Evolutionary conservation across 2,329 filamentous ascomycete genomes (phyloP).

Genomic region (Elsinoe fawcettii): DNA sequence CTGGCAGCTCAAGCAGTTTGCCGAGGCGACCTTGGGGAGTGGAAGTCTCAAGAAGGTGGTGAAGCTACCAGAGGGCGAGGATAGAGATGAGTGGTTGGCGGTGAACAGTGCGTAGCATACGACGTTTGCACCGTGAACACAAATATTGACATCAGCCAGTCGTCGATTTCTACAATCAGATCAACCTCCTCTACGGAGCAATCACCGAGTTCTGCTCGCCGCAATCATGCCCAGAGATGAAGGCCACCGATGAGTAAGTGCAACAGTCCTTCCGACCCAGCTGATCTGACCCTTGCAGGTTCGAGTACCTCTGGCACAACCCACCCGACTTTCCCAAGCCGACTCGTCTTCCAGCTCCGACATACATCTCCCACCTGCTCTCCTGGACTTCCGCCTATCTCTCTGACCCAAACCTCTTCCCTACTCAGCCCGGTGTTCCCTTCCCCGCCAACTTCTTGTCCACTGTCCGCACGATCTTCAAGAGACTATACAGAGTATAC

Average conservation of each 20-base stretch:
- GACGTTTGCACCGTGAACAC: not conserved
- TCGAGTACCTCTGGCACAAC: constrained; percentile 99
- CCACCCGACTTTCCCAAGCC: constrained; percentile 87
- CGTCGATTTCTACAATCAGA: constrained; percentile 99
- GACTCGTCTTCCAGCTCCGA: constrained; percentile 94
- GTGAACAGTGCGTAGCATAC: constrained; percentile 69
- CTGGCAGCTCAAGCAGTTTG: constrained; percentile 95
- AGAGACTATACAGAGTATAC: constrained; percentile 96
- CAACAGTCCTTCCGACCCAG: not conserved
- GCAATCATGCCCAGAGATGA: constrained; percentile 97
- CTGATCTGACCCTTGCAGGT: constrained; percentile 47
- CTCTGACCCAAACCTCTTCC: constrained; percentile 90
- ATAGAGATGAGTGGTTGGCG: constrained; percentile 95
- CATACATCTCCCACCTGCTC: constrained; percentile 98
- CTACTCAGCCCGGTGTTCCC: constrained; percentile 64
- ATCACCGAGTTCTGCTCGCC: constrained; percentile 99
- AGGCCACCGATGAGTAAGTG: constrained; percentile 92
- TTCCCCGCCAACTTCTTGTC: constrained; percentile 86
- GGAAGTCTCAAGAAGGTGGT: constrained; percentile 94
- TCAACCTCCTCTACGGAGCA: constrained; percentile 95
- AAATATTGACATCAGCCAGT: constrained; percentile 46
- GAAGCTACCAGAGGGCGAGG: constrained; percentile 92
- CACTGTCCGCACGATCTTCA: constrained; percentile 98
- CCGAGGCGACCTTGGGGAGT: constrained; percentile 90
- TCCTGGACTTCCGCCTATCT: constrained; percentile 91